Conservation (phyloP, 768 basidiomycete genomes). For the Psilocybe cyanescens region DNA sequence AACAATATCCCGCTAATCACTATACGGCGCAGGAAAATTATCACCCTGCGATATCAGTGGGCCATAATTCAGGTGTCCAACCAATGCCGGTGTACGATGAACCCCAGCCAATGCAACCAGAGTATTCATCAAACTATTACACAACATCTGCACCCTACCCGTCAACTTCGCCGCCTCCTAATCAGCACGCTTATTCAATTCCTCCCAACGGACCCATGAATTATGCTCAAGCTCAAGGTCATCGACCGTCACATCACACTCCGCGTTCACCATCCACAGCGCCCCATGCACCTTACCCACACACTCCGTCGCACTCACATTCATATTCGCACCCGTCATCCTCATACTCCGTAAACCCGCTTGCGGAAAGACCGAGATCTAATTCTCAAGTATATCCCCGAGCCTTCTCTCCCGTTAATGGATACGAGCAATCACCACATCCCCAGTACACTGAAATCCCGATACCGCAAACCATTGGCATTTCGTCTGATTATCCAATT, state of each 20-base stretch:
- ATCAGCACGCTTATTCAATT: constrained; percentile 30
- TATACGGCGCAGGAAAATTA: constrained; percentile 28
- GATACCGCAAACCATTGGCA: constrained; percentile 35
- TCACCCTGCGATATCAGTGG: constrained; percentile 22
- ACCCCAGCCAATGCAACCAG: constrained; percentile 18
- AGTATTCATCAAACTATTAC: constrained; percentile 29
- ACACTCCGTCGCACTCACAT: constrained; percentile 40
- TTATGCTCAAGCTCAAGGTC: constrained; percentile 23
- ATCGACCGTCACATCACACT: constrained; percentile 26
- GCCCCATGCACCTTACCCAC: constrained; percentile 34
- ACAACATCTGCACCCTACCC: constrained; percentile 22
- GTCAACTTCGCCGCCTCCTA: constrained; percentile 23
- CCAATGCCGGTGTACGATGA: constrained; percentile 21
- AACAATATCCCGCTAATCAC: constrained; percentile 34
- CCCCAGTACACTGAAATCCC: constrained; percentile 40
- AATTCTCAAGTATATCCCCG: constrained; percentile 41
- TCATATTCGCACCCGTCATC: constrained; percentile 38
- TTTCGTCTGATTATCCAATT: constrained; percentile 55
- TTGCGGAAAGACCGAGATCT: constrained; percentile 41
- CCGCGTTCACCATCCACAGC: constrained; percentile 35
- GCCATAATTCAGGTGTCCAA: constrained; percentile 23
- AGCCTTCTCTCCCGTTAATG: constrained; percentile 22
- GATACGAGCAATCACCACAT: constrained; percentile 20
- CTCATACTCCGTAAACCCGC: constrained; percentile 32
- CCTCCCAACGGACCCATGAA: constrained; percentile 19